Conservation (phyloP, 2,329 filamentous ascomycete species). For the Kalmusia sp. region DNA sequence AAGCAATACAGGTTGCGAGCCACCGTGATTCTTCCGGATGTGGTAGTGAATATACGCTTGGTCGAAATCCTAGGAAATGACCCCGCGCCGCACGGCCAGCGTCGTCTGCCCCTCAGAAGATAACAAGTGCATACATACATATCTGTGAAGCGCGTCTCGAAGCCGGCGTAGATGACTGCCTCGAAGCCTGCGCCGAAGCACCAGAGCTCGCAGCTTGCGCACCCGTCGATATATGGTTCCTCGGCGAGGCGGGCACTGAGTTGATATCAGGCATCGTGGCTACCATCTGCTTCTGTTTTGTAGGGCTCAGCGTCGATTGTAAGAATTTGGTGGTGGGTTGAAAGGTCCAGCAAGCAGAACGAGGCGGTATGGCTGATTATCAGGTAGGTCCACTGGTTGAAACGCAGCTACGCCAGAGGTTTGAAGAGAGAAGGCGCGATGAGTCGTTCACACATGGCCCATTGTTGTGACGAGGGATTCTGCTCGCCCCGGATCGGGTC, state of each 20-base stretch:
- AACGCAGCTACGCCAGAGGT: slow-evolving; percentile 10
- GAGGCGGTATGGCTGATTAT: neutral
- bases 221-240: slow-evolving; percentile 18
- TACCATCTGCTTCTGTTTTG: neutral
- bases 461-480: slow-evolving; percentile 16
- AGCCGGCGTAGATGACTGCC: slow-evolving; percentile 44
- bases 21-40: too few relatives aligned
- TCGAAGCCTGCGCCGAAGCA: slow-evolving; percentile 41
- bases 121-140: slow-evolving; percentile 11
- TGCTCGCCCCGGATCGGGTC: slow-evolving; percentile 16
- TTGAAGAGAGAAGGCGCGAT: slow-evolving; percentile 4
- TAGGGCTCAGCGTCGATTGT: slow-evolving; percentile 33
- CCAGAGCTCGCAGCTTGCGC: slow-evolving; percentile 17
- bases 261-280: slow-evolving; percentile 18
- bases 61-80: too few relatives aligned
- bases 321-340: slow-evolving; percentile 9
- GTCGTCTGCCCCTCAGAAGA: neutral
- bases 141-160: slow-evolving; percentile 50
- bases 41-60: too few relatives aligned
- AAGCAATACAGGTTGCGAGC: too few relatives aligned
- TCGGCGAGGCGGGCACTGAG: slow-evolving; percentile 13
- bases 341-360: neutral
- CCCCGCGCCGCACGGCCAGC: too few relatives aligned
- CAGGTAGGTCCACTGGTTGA: too few relatives aligned
- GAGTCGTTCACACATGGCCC: slow-evolving; percentile 16